Evolutionary conservation across 1,139 yeast species (phyloP).

Genomic region (Protomyces arabidopsidicola): DNA sequence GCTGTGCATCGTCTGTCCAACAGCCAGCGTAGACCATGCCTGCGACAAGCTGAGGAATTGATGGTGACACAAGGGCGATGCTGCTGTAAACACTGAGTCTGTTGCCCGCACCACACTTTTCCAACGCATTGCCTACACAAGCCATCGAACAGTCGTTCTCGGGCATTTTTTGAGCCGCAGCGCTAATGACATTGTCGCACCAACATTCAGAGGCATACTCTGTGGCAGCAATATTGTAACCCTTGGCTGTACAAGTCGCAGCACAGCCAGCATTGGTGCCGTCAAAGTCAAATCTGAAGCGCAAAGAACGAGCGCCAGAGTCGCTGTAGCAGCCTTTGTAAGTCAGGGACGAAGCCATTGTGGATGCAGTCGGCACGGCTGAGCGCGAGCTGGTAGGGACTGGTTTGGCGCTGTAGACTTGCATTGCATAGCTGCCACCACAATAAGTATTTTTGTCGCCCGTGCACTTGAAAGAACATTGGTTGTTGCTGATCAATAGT

Average conservation of each 20-base stretch:
- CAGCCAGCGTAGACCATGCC: constrained; percentile 18
- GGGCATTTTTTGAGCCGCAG: constrained; percentile 3
- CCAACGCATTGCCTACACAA: constrained; percentile 14
- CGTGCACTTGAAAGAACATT: constrained; percentile 25
- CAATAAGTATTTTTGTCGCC: constrained; percentile 26
- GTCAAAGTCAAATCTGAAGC: constrained; percentile 3
- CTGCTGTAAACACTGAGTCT: constrained; percentile 20
- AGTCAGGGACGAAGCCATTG: neutral
- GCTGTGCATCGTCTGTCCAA: constrained; percentile 13
- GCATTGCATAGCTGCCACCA: constrained; percentile 22
- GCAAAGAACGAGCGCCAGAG: constrained; percentile 7
- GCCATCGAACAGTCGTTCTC: constrained; percentile 25
- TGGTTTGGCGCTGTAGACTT: constrained; percentile 14
- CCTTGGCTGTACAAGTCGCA: constrained; percentile 10
- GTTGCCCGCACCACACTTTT: constrained; percentile 23
- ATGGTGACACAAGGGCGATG: constrained; percentile 3
- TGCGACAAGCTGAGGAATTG: constrained; percentile 9
- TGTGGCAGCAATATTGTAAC: constrained; percentile 26
- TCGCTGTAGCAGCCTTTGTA: constrained; percentile 27
- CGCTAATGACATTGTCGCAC: constrained; percentile 24
- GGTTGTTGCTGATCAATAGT: neutral
- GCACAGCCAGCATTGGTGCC: constrained; percentile 18
- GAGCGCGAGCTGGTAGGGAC: neutral
- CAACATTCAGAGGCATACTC: constrained; percentile 29
- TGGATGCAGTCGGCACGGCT: neutral